A percentile compares a stretch with the other conserved stretches of the same genome.
Conservation (phyloP, 2,329 filamentous ascomycete species). For the Mycosphaerella arachidis region DNA sequence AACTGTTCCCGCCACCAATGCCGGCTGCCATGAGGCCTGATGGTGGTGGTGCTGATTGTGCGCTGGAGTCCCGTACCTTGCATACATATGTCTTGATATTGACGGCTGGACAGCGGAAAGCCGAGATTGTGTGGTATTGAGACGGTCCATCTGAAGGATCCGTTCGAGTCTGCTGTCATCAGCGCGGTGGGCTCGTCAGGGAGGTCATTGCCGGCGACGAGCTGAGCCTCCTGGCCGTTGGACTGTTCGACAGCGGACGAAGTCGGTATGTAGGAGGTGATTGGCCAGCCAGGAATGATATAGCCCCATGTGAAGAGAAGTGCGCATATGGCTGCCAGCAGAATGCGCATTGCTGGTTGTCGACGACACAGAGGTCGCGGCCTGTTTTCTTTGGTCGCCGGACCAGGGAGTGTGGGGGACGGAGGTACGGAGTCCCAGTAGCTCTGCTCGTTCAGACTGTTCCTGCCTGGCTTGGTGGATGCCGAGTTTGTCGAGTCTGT, state of each 20-base stretch:
- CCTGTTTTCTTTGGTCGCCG: slow-evolving; percentile 21
- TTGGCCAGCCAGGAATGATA: slow-evolving; percentile 12
- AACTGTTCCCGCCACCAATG: slow-evolving; percentile 54
- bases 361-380: slow-evolving; percentile 9
- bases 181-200: slow-evolving; percentile 70
- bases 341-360: slow-evolving; percentile 11
- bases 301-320: slow-evolving; percentile 17
- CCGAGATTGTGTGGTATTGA: slow-evolving; percentile 64
- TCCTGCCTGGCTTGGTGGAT: slow-evolving; percentile 63
- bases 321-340: slow-evolving; percentile 13
- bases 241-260: neutral
- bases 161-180: slow-evolving; percentile 61
- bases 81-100: slow-evolving; percentile 66
- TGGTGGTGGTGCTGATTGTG: slow-evolving; percentile 23
- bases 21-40: slow-evolving; percentile 21
- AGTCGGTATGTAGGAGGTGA: neutral
- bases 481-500: slow-evolving; percentile 66
- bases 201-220: slow-evolving; percentile 61
- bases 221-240: slow-evolving; percentile 53
- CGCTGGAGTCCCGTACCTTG: slow-evolving; percentile 45
- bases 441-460: slow-evolving; percentile 57
- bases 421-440: slow-evolving; percentile 19
- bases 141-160: slow-evolving; percentile 71
- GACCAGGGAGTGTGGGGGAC: slow-evolving; percentile 21
- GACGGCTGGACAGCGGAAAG: slow-evolving; percentile 62